These are phyloP conservation scores for Camelina hispida DNA, from an alignment of 345 rosid genomes.

Conservation along the genomic window DNA sequence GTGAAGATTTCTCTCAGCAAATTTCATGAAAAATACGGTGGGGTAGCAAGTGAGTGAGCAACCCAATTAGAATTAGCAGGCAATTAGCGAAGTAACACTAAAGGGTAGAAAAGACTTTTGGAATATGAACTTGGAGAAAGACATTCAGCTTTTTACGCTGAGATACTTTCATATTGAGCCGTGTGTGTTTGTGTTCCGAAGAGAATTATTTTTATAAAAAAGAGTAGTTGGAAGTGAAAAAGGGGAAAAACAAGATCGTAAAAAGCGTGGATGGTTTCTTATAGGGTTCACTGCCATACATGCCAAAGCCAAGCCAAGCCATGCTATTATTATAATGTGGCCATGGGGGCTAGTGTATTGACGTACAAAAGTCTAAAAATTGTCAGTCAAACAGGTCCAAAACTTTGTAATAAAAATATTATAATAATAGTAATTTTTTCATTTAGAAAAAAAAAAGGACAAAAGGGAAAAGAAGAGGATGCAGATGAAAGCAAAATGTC, in stretches of 20 bases:
- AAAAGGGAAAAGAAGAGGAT: conserved; percentile 36
- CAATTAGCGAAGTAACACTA: background rate
- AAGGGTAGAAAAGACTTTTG: conserved; percentile 14
- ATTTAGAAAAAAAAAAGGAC: conserved; percentile 1
- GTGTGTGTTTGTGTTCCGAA: conserved; percentile 35
- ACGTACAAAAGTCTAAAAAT: conserved; percentile 42
- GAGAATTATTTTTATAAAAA: background rate
- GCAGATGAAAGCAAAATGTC: conserved; percentile 74
- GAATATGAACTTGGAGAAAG: conserved; percentile 36
- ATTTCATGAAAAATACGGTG: background rate
- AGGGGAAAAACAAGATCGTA: conserved; percentile 17
- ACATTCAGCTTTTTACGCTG: conserved; percentile 42
- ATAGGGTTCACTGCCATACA: conserved; percentile 26
- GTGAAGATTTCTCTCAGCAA: background rate
- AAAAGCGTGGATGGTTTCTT: conserved; percentile 39
- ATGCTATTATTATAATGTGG: conserved; percentile 39
- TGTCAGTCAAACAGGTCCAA: conserved; percentile 46
- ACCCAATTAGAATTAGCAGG: background rate
- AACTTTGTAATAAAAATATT: background rate
- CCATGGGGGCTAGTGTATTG: conserved; percentile 31
- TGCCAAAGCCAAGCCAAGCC: conserved; percentile 1
- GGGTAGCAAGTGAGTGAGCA: background rate
- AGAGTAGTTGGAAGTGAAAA: background rate
- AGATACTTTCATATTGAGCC: conserved; percentile 40
- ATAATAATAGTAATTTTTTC: background rate